These are phyloP conservation scores for Globisporangium ultimum DNA, from an alignment of 352 stramenopile species.

Conservation along the genomic window DNA sequence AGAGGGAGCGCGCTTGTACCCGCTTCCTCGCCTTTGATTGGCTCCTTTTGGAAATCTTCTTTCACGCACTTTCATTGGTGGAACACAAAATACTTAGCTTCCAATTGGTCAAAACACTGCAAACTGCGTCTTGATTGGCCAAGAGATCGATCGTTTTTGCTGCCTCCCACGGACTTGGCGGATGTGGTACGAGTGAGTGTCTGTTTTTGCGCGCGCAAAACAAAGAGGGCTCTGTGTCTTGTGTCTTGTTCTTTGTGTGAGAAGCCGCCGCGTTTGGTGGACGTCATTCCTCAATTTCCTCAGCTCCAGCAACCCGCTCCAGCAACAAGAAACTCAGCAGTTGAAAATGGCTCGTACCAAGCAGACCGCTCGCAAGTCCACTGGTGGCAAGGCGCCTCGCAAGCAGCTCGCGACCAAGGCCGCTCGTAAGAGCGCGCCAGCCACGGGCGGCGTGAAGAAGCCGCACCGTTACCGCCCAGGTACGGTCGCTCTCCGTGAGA, in stretches of 20 bases:
- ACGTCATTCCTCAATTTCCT: constrained; percentile 60
- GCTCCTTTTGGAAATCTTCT: neutral
- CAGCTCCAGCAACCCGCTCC: constrained; percentile 27
- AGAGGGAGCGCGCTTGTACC: neutral
- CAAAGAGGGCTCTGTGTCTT: neutral
- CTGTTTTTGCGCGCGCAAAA: neutral
- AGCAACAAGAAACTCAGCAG: constrained; percentile 17
- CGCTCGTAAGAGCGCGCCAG: constrained; percentile 90
- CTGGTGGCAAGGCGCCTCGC: constrained; percentile 91
- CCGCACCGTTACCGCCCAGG: constrained; percentile 82
- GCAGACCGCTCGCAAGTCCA: constrained; percentile 95
- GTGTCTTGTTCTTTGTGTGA: neutral
- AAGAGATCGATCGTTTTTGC: constrained; percentile 7
- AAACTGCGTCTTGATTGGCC: constrained; percentile 20
- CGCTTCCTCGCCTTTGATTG: constrained; percentile 10
- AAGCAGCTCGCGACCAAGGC: constrained; percentile 94
- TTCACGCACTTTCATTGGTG: constrained; percentile 26
- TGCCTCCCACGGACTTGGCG: no score
- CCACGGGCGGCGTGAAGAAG: constrained; percentile 93
- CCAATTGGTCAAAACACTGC: constrained; percentile 8
- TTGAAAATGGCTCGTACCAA: constrained; percentile 93
- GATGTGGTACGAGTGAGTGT: neutral
- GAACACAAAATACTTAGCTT: neutral
- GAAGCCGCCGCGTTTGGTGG: neutral
- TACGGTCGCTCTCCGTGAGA: constrained; percentile 94